Conservation (phyloP, 2,329 filamentous ascomycete species). For the Diplodia sapinea region DNA sequence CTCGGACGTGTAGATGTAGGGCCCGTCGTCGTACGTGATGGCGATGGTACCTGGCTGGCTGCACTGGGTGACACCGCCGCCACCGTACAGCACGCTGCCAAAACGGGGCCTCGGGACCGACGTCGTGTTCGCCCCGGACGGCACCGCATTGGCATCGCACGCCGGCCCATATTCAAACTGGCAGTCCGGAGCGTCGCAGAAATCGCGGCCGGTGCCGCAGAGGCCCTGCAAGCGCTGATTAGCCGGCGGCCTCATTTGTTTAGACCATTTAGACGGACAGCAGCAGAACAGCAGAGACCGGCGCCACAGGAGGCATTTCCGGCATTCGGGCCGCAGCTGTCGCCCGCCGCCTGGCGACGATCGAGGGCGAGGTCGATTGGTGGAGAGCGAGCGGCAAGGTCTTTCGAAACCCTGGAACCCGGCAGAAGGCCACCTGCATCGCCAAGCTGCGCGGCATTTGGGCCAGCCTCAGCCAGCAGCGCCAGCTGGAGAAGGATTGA, state of each 20-base stretch:
- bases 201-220: conserved; percentile 61
- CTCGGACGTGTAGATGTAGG: conserved; percentile 65
- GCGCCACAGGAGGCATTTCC: conserved; percentile 8
- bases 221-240: conserved; percentile 9
- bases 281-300: conserved; percentile 20
- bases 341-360: conserved; percentile 16
- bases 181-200: conserved; percentile 68
- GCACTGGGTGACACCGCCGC: conserved; percentile 62
- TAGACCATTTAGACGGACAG: background rate
- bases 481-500: conserved; percentile 3
- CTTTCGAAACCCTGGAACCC: conserved; percentile 14
- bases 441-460: conserved; percentile 8
- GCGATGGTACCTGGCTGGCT: conserved; percentile 64
- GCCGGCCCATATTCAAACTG: conserved; percentile 23
- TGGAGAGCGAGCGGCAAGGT: conserved; percentile 4
- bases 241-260: background rate
- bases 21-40: conserved; percentile 71
- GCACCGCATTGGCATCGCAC: conserved; percentile 51
- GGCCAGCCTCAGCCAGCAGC: background rate
- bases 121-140: conserved; percentile 62
- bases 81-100: conserved; percentile 63
- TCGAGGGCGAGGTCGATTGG: conserved; percentile 8
- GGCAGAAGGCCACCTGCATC: conserved; percentile 5
- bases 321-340: conserved; percentile 22
- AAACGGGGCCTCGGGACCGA: conserved; percentile 59